These are phyloP conservation scores for Apiospora sp. DNA, from an alignment of 2,329 filamentous ascomycete genomes.

Conservation along the genomic window DNA sequence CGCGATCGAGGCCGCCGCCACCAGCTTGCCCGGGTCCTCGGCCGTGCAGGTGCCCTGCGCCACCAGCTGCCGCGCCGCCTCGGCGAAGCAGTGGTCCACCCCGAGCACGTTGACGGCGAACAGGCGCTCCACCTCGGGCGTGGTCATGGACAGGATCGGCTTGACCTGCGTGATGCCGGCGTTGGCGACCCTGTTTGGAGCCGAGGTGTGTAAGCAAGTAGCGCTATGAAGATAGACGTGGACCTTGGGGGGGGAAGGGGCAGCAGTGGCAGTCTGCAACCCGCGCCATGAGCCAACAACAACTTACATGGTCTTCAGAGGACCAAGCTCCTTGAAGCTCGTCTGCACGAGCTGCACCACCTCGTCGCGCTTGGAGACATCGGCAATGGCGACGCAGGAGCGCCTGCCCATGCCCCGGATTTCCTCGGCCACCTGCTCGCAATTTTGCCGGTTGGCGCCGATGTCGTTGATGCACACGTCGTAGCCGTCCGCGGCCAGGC, in stretches of 20 bases:
- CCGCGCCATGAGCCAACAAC: too few species aligned
- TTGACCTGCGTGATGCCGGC: constrained; percentile 69
- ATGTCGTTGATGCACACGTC: constrained; percentile 72
- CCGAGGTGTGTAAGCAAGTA: background rate
- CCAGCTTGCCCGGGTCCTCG: constrained; percentile 51
- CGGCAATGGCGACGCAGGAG: constrained; percentile 63
- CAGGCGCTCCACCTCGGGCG: constrained; percentile 65
- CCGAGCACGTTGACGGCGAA: constrained; percentile 72
- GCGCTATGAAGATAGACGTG: too few species aligned
- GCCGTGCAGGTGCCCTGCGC: constrained; percentile 58
- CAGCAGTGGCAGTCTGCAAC: background rate
- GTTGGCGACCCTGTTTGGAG: constrained; percentile 62
- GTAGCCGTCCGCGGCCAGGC: constrained; percentile 71
- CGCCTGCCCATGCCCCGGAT: constrained; percentile 60
- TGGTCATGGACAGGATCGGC: constrained; percentile 61
- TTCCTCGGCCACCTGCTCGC: constrained; percentile 61
- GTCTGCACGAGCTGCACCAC: constrained; percentile 59
- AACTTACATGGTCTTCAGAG: constrained; percentile 49
- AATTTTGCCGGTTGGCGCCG: constrained; percentile 56
- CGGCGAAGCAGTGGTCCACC: constrained; percentile 69
- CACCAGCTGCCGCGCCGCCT: constrained; percentile 72
- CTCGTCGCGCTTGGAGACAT: constrained; percentile 64
- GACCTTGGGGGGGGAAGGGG: background rate
- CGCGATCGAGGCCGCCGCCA: constrained; percentile 63
- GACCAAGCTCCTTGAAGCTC: constrained; percentile 61